Evolutionary conservation across 202 grass and related monocot genomes (phyloP).

Genomic region (Bolboschoenoplectus hybrid): DNA sequence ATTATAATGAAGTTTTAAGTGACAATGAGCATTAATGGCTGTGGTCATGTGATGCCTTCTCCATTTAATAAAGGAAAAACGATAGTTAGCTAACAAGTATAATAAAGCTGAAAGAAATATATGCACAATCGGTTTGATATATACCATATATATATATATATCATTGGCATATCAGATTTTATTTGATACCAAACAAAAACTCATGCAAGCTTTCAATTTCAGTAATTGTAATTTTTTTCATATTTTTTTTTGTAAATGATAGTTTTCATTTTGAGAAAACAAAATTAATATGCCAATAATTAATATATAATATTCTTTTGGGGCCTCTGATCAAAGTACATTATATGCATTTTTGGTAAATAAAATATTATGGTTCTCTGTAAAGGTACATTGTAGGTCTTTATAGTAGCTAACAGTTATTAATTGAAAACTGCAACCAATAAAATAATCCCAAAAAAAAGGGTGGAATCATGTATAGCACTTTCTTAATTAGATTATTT

Average conservation of each 20-base stretch:
- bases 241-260: neutral
- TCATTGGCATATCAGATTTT: neutral
- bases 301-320: neutral
- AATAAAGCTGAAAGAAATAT: slow-evolving; percentile 3
- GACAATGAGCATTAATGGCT: neutral
- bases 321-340: neutral
- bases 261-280: neutral
- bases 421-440: neutral
- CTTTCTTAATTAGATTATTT: slow-evolving; percentile 10
- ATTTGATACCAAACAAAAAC: neutral
- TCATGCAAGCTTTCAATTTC: neutral
- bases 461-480: neutral
- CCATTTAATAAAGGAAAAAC: neutral
- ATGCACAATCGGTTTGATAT: neutral
- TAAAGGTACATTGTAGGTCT: slow-evolving; percentile 11
- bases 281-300: slow-evolving; percentile 3
- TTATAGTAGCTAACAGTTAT: neutral
- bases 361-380: neutral
- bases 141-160: no score
- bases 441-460: slow-evolving; percentile 22
- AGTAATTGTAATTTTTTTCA: neutral
- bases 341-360: neutral
- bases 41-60: slow-evolving; percentile 1
- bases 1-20: slow-evolving; percentile 1
- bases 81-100: slow-evolving; percentile 6